Conservation (phyloP, 2,329 filamentous ascomycete species). For the Penicillium palitans region DNA sequence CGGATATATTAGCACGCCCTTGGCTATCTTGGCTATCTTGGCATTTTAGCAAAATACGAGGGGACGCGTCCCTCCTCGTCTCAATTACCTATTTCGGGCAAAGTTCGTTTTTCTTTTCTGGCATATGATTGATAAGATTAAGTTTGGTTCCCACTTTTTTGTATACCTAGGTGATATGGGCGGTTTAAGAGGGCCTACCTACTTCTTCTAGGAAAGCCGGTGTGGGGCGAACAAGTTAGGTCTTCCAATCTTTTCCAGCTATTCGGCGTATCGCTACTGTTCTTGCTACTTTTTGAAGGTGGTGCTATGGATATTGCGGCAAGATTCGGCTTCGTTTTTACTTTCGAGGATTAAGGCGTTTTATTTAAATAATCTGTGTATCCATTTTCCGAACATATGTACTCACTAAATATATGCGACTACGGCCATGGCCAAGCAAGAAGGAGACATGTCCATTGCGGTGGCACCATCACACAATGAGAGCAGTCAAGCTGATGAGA, state of each 20-base stretch:
- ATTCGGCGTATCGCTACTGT: neutral
- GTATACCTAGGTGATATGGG: neutral
- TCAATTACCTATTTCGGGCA: neutral
- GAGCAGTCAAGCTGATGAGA: neutral
- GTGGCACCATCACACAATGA: neutral
- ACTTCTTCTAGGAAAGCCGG: neutral
- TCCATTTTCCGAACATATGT: neutral
- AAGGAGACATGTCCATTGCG: neutral
- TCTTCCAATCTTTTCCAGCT: neutral
- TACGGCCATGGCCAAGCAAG: slow-evolving; percentile 3
- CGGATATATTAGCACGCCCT: neutral
- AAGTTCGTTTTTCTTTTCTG: neutral
- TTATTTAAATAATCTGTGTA: neutral
- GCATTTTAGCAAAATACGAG: neutral
- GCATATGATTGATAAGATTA: slow-evolving; percentile 7
- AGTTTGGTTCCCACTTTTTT: neutral
- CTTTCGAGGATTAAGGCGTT: neutral
- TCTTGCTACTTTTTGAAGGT: neutral
- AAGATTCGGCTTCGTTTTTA: neutral
- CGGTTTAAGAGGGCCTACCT: neutral
- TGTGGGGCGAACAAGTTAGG: neutral
- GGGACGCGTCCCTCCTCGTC: neutral
- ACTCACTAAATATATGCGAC: neutral
- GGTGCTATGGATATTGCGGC: neutral
- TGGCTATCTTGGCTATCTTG: slow-evolving; percentile 12